phyloP scores from a whole-genome alignment of 1,284 basidiomycete genomes.

The Phenoliferia sp. region DNA sequence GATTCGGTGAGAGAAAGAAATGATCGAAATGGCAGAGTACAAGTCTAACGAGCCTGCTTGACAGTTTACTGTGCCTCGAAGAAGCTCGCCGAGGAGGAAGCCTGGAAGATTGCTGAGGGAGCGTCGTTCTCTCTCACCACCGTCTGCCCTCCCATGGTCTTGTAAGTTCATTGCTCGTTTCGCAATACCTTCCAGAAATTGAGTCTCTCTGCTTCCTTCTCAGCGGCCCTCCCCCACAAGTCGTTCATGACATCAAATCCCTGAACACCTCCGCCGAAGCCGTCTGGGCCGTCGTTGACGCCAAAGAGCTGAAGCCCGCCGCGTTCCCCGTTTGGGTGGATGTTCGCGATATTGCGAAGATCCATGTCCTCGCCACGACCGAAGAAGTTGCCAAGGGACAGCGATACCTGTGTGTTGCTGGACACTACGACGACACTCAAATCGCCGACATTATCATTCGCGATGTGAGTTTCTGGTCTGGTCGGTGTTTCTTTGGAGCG shows the following conservation, averaged over 20 bases:
- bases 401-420: slow-evolving; percentile 45
- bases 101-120: slow-evolving; percentile 58
- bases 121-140: slow-evolving; percentile 54
- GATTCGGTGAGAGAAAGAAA: slow-evolving; percentile 39
- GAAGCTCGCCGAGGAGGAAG: slow-evolving; percentile 60
- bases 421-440: not conserved
- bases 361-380: slow-evolving; percentile 55
- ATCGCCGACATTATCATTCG: slow-evolving; percentile 32
- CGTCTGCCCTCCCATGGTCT: slow-evolving; percentile 54
- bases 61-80: slow-evolving; percentile 59
- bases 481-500: no score
- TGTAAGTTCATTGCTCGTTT: slow-evolving; percentile 18
- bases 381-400: slow-evolving; percentile 57
- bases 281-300: slow-evolving; percentile 45
- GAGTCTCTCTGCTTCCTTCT: slow-evolving; percentile 17
- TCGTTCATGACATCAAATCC: slow-evolving; percentile 46
- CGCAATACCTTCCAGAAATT: not conserved
- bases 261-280: slow-evolving; percentile 54
- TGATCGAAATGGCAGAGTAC: no score
- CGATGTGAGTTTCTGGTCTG: no score
- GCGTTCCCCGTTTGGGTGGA: slow-evolving; percentile 7
- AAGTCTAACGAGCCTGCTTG: slow-evolving; percentile 19
- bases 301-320: slow-evolving; percentile 36
- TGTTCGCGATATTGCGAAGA: slow-evolving; percentile 58
- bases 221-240: slow-evolving; percentile 51